A percentile compares a stretch with the other conserved stretches of the same genome.
Evolutionary conservation across 305 asterid genomes (phyloP).

Genomic region (Solanum hybrid): DNA sequence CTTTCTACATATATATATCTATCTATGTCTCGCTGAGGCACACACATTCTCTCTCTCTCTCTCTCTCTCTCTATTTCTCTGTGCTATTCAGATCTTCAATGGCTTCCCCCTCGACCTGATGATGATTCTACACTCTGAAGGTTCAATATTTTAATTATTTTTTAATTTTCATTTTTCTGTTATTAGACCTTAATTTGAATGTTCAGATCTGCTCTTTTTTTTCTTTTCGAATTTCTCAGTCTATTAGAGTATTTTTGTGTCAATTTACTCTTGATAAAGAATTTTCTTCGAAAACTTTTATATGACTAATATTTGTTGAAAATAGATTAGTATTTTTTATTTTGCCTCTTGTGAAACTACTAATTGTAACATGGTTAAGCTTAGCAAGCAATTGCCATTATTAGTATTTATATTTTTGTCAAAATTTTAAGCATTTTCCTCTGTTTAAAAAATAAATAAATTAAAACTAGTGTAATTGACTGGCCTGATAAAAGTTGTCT

Average conservation of each 20-base stretch:
- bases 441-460: no score
- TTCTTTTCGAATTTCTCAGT: not conserved
- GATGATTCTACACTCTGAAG: conserved; percentile 10
- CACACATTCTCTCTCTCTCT: not conserved
- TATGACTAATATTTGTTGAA: not conserved
- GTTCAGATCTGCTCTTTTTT: not conserved
- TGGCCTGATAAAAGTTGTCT: not conserved
- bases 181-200: not conserved
- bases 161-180: not conserved
- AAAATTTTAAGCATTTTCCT: not conserved
- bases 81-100: conserved; percentile 1
- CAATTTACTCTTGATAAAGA: not conserved
- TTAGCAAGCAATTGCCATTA: not conserved
- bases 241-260: not conserved
- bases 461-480: not conserved
- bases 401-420: no score
- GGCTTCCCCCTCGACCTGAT: conserved; percentile 2
- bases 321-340: no score
- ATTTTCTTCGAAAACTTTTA: not conserved
- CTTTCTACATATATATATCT: not conserved
- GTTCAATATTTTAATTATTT: not conserved
- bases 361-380: not conserved
- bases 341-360: no score
- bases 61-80: not conserved
- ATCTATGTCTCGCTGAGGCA: not conserved